A percentile compares a stretch with the other conserved stretches of the same genome.
These are phyloP conservation scores for Tardiomyces depauwii DNA, from an alignment of 1,139 yeast genomes.

Conservation along the genomic window DNA sequence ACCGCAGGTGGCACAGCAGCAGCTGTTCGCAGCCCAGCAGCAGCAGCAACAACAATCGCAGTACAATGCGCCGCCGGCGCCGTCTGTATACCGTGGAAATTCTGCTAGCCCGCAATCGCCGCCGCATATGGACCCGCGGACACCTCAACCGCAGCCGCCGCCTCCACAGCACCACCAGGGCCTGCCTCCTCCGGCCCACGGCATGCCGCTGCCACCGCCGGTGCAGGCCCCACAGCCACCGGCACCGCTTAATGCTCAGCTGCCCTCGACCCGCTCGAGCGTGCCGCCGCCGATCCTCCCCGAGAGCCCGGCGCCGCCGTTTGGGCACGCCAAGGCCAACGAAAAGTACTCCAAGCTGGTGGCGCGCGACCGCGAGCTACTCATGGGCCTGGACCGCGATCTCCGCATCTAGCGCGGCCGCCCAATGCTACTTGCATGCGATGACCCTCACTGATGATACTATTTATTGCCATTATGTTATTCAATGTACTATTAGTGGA, in stretches of 20 bases:
- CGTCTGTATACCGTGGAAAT: not conserved
- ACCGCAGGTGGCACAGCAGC: not conserved
- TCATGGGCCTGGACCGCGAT: constrained; percentile 15
- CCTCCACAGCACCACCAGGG: not conserved
- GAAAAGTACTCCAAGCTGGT: not conserved
- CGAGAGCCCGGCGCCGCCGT: not conserved
- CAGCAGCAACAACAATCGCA: too few species aligned
- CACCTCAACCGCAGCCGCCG: not conserved
- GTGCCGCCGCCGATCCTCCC: not conserved
- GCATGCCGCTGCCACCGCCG: not conserved
- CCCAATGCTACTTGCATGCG: not conserved
- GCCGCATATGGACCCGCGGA: not conserved
- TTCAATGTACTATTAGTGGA: too few species aligned
- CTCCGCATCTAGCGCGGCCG: constrained; percentile 4
- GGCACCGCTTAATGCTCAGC: too few species aligned
- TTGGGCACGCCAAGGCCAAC: not conserved
- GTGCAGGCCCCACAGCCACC: not conserved
- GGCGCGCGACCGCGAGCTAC: not conserved
- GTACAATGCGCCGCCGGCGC: not conserved
- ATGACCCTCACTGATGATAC: not conserved
- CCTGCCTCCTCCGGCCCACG: too few species aligned
- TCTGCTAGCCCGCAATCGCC: not conserved
- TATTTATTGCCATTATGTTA: not conserved
- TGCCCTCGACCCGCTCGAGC: not conserved
- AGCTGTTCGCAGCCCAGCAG: not conserved